Evolutionary conservation across 306 rosid genomes (phyloP), one percentile per base, ranked within the genome.

Genomic region (Delonix regia): DNA sequence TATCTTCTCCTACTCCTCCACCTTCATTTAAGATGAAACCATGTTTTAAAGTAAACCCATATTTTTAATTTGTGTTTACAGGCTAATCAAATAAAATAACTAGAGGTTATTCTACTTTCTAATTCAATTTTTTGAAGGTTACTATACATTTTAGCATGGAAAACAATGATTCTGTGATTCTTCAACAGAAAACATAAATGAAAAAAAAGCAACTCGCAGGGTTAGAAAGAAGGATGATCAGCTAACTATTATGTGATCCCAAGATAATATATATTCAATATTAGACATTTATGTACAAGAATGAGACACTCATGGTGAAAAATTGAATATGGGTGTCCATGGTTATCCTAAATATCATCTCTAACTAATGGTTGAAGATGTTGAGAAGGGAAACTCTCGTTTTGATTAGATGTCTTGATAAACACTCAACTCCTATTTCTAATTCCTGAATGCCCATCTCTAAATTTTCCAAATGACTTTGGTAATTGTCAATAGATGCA

Each of bases 351-450:
- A 1, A 24, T 13, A 19, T 30, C 52, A 21, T 57, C 2, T 30
- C 10, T 14, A 49, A 18, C 71, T 77, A 77, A 63, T 77, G 39
- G 38, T 36, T 80, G 68, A 84, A 80, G 63, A 84, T 76, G 64
- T 84, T 80, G 75, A 84, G 87, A 53, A 84, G 82, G 21, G 62
- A 52, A 71, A 76, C 82, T 77, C 87, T 72, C n/a, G 64, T 80
- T 65, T 52, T 80, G 19, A 71, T 65, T 65, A 84, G 72, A 55
- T 66, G 27, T 61, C 80, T 84, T 19, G 67, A 76, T n/a, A 80
- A 80, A n/a, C 42, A 0, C 44, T 77, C 77, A 28, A 60, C 21
- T 30, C 24, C 85, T 48, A 34, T 27, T 71, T 84, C 83, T 34
- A 76, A 30, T 57, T 84, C 71, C 14, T 71, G 19, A 66, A 72